These are phyloP conservation scores for Postia placenta DNA, from an alignment of 768 basidiomycete species.

Conservation along the genomic window DNA sequence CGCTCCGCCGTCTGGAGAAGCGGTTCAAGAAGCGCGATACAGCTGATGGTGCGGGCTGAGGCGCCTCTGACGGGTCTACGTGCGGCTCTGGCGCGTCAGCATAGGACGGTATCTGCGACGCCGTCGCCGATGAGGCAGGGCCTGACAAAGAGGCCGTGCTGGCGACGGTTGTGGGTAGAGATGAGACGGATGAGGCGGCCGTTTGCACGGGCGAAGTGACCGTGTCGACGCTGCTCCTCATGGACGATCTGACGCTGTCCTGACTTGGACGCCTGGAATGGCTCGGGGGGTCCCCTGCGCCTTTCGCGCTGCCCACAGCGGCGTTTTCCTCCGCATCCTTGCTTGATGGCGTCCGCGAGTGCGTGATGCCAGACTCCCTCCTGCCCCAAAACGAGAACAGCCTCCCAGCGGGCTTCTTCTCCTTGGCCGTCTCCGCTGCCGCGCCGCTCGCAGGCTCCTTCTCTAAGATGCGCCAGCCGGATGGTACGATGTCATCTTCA, in stretches of 20 bases:
- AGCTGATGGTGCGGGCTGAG: constrained; percentile 42
- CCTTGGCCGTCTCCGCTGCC: constrained; percentile 38
- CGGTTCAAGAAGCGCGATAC: constrained; percentile 81
- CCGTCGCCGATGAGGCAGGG: constrained; percentile 3
- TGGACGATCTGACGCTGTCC: constrained; percentile 13
- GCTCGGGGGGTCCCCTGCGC: constrained; percentile 5
- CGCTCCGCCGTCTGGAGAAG: constrained; percentile 51
- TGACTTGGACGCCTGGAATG: constrained; percentile 13
- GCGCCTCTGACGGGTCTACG: constrained; percentile 12
- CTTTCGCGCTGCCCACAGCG: constrained; percentile 7
- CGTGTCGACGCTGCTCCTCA: constrained; percentile 3
- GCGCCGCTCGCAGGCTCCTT: constrained; percentile 33
- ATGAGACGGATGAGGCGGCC: background rate
- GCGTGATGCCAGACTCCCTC: constrained; percentile 21
- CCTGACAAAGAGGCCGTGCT: constrained; percentile 9
- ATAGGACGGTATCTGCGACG: constrained; percentile 12
- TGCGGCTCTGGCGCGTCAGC: constrained; percentile 17
- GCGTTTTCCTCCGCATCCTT: background rate
- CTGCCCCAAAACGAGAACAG: constrained; percentile 74
- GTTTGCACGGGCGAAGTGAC: background rate
- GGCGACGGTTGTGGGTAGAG: constrained; percentile 4
- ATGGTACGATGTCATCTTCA: constrained; percentile 53
- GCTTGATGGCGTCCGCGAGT: constrained; percentile 3
- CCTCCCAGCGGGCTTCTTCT: constrained; percentile 42
- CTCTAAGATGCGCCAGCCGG: constrained; percentile 69